Conservation (phyloP, 148 eudicot genomes). For the Fallopia convolvulus region DNA sequence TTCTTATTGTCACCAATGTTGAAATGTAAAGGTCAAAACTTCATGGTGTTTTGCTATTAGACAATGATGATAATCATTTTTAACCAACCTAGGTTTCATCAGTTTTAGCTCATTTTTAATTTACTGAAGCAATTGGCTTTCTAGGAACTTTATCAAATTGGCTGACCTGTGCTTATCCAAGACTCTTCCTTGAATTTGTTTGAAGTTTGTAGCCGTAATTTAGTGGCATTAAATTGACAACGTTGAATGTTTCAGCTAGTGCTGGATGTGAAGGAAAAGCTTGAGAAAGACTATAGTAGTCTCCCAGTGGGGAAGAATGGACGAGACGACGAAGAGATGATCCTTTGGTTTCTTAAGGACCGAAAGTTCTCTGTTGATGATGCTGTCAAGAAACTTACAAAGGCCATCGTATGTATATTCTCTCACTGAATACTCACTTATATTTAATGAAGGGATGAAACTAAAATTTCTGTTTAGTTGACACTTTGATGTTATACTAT, state of each 20-base stretch:
- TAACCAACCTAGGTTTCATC: not conserved
- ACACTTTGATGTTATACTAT: no score
- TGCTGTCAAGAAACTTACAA: conserved; percentile 57
- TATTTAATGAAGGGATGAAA: no score
- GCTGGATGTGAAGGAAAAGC: conserved; percentile 73
- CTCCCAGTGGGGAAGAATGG: conserved; percentile 82
- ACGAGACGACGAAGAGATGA: conserved; percentile 90
- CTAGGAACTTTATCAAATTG: not conserved
- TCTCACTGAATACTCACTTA: not conserved
- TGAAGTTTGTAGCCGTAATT: not conserved
- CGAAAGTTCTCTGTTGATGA: conserved; percentile 67
- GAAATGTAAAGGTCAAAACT: no score
- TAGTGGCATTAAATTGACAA: conserved; percentile 11
- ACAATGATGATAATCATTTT: not conserved
- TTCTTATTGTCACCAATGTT: no score
- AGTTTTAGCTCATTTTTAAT: not conserved
- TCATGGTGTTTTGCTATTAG: not conserved
- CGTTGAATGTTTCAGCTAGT: conserved; percentile 35
- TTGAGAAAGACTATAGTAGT: conserved; percentile 42
- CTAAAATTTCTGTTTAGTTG: no score
- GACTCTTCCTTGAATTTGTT: not conserved
- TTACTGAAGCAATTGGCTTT: not conserved
- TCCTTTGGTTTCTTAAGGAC: conserved; percentile 91
- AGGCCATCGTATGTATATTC: conserved; percentile 64
- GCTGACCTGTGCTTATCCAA: not conserved